Conservation (phyloP, 345 rosid species). For the Xanthoceras sorbifolium region DNA sequence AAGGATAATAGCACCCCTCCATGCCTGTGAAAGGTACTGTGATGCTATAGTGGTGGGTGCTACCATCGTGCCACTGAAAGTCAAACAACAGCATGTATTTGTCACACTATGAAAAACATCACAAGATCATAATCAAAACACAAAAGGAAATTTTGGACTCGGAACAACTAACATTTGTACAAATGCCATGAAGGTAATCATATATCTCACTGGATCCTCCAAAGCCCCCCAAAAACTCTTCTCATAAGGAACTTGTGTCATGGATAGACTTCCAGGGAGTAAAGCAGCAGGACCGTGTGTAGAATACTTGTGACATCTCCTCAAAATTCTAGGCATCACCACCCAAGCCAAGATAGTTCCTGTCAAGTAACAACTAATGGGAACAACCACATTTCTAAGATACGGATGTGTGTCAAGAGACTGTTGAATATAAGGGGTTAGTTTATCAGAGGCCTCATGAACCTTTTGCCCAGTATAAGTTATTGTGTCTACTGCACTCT, state of each 20-base stretch:
- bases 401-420: conserved; percentile 65
- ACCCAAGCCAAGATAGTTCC: conserved; percentile 79
- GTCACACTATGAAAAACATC: not conserved
- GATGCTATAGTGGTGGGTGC: conserved; percentile 86
- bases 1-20: conserved; percentile 78
- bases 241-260: conserved; percentile 65
- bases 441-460: conserved; percentile 53
- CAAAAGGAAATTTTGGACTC: not conserved
- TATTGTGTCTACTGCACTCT: conserved; percentile 42
- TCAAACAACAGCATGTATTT: conserved; percentile 19
- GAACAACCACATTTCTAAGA: conserved; percentile 63
- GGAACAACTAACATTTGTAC: conserved; percentile 63
- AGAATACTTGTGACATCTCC: conserved; percentile 70
- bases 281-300: conserved; percentile 52
- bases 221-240: conserved; percentile 86
- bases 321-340: conserved; percentile 78
- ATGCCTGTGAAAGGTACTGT: conserved; percentile 61
- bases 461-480: conserved; percentile 57
- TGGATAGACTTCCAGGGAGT: conserved; percentile 40
- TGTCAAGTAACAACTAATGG: conserved; percentile 53
- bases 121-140: not conserved
- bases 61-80: conserved; percentile 68
- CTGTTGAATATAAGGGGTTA: conserved; percentile 61
- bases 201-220: conserved; percentile 88
- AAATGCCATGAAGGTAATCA: conserved; percentile 77